A percentile compares a stretch with the other conserved stretches of the same genome.
These are phyloP conservation scores for Puccinellia tenuiflora DNA, from an alignment of 176 grass and related monocot species.

Conservation along the genomic window DNA sequence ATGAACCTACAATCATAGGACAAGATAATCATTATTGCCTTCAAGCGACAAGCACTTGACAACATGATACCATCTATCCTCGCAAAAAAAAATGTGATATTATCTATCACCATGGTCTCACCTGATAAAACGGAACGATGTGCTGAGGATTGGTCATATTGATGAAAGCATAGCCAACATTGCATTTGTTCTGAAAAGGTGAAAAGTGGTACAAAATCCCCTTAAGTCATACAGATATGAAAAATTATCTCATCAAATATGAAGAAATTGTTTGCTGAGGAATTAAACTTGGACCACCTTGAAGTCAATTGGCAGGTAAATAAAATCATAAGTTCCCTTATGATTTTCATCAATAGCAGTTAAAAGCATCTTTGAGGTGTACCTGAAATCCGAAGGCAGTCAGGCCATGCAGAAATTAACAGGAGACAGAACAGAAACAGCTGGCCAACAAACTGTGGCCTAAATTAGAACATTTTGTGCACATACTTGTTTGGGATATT, in stretches of 20 bases:
- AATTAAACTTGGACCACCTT: constrained; percentile 50
- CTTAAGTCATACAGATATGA: constrained; percentile 3
- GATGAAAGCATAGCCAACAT: constrained; percentile 96
- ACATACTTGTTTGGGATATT: constrained; percentile 97
- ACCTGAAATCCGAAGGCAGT: constrained; percentile 44
- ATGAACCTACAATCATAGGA: background rate
- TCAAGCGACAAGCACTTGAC: background rate
- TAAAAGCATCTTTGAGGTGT: constrained; percentile 97
- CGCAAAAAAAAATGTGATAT: no score
- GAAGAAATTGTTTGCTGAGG: background rate
- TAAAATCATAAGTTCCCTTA: constrained; percentile 89
- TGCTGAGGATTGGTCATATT: constrained; percentile 86
- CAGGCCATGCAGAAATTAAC: background rate
- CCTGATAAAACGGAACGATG: constrained; percentile 92
- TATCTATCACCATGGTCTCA: background rate
- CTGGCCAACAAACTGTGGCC: constrained; percentile 3
- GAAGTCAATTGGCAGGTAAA: constrained; percentile 97
- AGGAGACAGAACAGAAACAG: background rate
- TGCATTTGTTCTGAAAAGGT: constrained; percentile 92
- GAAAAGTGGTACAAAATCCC: constrained; percentile 22
- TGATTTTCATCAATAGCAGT: constrained; percentile 91
- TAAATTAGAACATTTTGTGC: background rate
- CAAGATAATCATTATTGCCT: background rate
- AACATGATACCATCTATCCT: background rate
- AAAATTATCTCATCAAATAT: background rate